These are phyloP conservation scores for Acacia confusa DNA, from an alignment of 306 rosid genomes.

Conservation along the genomic window DNA sequence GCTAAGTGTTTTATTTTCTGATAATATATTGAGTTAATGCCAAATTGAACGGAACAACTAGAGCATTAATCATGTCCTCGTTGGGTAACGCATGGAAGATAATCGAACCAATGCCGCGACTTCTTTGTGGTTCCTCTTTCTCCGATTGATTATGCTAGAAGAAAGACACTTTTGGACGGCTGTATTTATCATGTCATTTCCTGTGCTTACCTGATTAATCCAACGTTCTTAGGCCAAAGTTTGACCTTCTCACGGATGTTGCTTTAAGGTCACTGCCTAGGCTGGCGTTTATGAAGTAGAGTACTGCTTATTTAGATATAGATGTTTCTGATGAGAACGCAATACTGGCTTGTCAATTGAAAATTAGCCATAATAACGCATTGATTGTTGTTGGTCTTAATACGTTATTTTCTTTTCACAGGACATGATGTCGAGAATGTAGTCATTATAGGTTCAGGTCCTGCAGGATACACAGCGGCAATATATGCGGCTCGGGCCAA, in stretches of 20 bases:
- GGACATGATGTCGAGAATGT: constrained; percentile 71
- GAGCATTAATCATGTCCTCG: neutral
- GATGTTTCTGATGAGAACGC: neutral
- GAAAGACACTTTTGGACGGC: neutral
- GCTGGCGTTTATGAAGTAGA: neutral
- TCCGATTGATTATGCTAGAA: constrained; percentile 2
- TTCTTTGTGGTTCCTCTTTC: neutral
- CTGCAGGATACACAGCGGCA: constrained; percentile 96
- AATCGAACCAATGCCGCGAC: neutral
- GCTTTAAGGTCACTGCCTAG: neutral
- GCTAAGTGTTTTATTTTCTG: neutral
- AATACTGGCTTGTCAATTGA: neutral
- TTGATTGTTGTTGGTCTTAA: constrained; percentile 6
- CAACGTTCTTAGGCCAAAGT: neutral
- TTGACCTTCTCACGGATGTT: constrained; percentile 41
- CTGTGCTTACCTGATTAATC: neutral
- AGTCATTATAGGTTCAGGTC: constrained; percentile 91
- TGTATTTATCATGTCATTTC: neutral
- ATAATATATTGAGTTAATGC: neutral
- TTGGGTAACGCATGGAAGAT: neutral
- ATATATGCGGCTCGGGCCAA: constrained; percentile 94
- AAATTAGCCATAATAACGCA: constrained; percentile 11
- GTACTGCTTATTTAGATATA: neutral
- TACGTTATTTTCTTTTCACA: constrained; percentile 31
- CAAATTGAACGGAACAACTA: neutral